Evolutionary conservation across 2,329 filamentous ascomycete genomes (phyloP), one percentile per base, ranked within the genome.

Genomic region (Hymenoscyphus fraxineus): DNA sequence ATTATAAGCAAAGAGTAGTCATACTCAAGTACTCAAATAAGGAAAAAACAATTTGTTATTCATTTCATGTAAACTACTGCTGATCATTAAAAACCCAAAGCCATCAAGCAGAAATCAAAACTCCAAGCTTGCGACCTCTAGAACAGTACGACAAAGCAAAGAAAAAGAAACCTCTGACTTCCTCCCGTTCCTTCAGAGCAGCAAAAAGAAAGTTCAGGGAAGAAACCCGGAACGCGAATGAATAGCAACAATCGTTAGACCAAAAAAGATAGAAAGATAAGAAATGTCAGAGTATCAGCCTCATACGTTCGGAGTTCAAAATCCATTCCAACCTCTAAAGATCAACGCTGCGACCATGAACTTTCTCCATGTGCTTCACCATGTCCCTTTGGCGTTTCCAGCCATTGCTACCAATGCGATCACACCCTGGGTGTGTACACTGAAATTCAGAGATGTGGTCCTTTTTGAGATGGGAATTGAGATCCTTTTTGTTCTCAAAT

Each of bases 321-420:
- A 7, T 10, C 19, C 6, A 27, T 12, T 9, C 19, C 7, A 12
- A 15, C 13, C 3, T 54, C n/a, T 44, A 9, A n/a, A 44, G 41
- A n/a, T 19, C 16, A n/a, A 44, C 16, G 2, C 16, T 19, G 13
- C 13, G 1, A 54, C 47, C 58, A 22, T 68, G 67, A 9, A 55
- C 31, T 58, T 66, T 67, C 35, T 63, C 59, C 44, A 67, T 61
- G 39, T 70, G 69, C 64, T 67, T 70, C 19, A 61, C 27, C 66
- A 66, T 67, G 27, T 67, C 69, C 6, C 12, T 38, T 41, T 62
- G n/a, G n/a, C 66, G 59, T 19, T 61, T 47, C 66, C 66, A 70
- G 2, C 67, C 69, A 3, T 69, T 69, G 13, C 44, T 62, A 0
- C 66, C 69, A 19, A 68, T 35, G 12, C 67, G 65, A 55, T 67